Evolutionary conservation across 768 basidiomycete genomes (phyloP).

Genomic region (Russula lepida): DNA sequence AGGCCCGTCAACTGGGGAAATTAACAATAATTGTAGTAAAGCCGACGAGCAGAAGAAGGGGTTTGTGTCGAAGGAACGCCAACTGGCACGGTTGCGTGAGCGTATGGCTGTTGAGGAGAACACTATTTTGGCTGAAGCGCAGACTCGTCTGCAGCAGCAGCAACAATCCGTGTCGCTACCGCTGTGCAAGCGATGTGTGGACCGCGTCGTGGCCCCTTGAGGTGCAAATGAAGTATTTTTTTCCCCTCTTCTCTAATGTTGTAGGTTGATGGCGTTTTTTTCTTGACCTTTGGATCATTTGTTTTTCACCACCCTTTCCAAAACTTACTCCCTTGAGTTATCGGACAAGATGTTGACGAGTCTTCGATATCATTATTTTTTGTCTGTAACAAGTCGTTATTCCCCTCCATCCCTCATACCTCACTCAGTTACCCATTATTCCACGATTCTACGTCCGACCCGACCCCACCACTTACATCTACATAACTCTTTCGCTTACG

Average conservation of each 20-base stretch:
- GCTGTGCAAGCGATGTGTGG: conserved; percentile 8
- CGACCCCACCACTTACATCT: not conserved
- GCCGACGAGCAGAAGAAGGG: conserved; percentile 18
- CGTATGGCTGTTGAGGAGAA: conserved; percentile 43
- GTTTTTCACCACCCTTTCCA: not conserved
- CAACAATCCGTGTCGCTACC: not conserved
- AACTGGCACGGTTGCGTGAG: conserved; percentile 52
- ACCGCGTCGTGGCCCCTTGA: conserved; percentile 16
- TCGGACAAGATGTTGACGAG: not conserved
- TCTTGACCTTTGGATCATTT: conserved; percentile 1
- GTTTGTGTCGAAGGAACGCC: conserved; percentile 56
- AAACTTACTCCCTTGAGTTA: not conserved
- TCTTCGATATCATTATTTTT: not conserved
- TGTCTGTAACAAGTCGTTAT: not conserved
- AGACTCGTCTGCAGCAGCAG: not conserved
- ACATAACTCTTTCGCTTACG: not conserved
- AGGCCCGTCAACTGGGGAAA: not conserved
- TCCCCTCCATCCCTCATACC: not conserved
- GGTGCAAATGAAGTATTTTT: not conserved
- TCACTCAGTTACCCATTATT: not conserved
- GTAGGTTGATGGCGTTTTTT: conserved; percentile 1
- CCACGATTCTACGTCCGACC: not conserved
- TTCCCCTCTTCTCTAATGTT: not conserved
- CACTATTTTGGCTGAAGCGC: not conserved
- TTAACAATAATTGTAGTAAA: conserved; percentile 17